Evolutionary conservation across 2,329 filamentous ascomycete genomes (phyloP).

Genomic region (Colletotrichum tropicicola): DNA sequence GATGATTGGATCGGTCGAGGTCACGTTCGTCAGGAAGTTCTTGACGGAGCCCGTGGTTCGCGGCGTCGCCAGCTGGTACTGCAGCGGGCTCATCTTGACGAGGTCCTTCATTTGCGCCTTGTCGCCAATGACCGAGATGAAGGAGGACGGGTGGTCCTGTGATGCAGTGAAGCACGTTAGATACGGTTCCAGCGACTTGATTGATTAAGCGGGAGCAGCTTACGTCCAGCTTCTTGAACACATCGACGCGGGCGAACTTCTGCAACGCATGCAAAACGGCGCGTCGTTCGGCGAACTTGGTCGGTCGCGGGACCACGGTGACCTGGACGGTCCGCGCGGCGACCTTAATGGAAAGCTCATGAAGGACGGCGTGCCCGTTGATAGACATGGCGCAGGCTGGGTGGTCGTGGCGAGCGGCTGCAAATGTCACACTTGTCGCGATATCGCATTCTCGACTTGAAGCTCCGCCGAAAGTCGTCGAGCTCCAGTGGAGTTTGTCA

Average conservation of each 20-base stretch:
- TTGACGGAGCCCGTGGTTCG: conserved; percentile 35
- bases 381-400: conserved; percentile 9
- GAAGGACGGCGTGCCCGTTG: conserved; percentile 11
- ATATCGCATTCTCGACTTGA: background rate
- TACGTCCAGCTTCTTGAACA: conserved; percentile 59
- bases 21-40: conserved; percentile 40
- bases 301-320: conserved; percentile 59
- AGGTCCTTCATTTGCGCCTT: conserved; percentile 48
- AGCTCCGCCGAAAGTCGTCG: conserved; percentile 7
- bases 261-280: conserved; percentile 62
- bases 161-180: background rate
- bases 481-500: conserved; percentile 12
- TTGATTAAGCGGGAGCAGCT: background rate
- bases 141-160: conserved; percentile 57
- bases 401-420: background rate
- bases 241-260: conserved; percentile 57
- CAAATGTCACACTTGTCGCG: background rate
- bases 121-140: conserved; percentile 57
- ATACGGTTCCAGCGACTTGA: background rate
- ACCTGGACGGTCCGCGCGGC: conserved; percentile 54
- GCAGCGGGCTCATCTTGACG: conserved; percentile 56
- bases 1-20: conserved; percentile 20
- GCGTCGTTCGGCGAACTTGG: conserved; percentile 62
- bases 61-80: conserved; percentile 50
- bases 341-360: conserved; percentile 16